Conservation (phyloP, 495 filamentous ascomycete species). For the Echria macrotheca region DNA sequence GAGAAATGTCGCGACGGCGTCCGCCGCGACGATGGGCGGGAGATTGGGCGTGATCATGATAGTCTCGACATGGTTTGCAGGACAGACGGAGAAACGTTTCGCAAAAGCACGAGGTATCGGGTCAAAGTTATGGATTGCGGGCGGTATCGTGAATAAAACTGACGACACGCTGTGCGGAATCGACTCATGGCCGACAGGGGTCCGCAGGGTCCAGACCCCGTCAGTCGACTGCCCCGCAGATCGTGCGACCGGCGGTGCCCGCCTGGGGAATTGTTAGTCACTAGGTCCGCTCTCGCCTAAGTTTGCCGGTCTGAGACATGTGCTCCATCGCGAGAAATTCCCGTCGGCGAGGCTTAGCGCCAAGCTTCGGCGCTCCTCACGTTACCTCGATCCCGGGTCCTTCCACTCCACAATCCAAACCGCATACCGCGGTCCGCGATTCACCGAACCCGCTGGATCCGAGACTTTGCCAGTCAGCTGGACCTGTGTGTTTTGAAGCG, state of each 20-base stretch:
- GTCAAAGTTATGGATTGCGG: not conserved
- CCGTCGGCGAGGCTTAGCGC: constrained; percentile 5
- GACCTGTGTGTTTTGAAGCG: too few relatives aligned
- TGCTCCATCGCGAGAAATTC: constrained; percentile 17
- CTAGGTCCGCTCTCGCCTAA: not conserved
- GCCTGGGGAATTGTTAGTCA: constrained; percentile 18
- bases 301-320: not conserved
- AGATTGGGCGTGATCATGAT: too few relatives aligned
- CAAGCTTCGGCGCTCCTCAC: too few relatives aligned
- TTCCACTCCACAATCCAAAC: too few relatives aligned
- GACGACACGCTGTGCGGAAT: constrained; percentile 5
- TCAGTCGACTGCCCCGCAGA: constrained; percentile 8
- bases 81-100: not conserved
- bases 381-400: too few relatives aligned
- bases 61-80: too few relatives aligned
- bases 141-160: not conserved
- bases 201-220: constrained; percentile 10
- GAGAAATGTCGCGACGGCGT: too few relatives aligned
- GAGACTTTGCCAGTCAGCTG: too few relatives aligned
- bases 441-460: too few relatives aligned
- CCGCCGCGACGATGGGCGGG: too few relatives aligned
- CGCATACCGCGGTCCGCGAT: too few relatives aligned
- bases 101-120: not conserved
- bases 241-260: constrained; percentile 24
- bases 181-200: constrained; percentile 16